Base-by-base conservation (phyloP, 2,329 filamentous ascomycete genomes). In the Fusarium longipes region DNA sequence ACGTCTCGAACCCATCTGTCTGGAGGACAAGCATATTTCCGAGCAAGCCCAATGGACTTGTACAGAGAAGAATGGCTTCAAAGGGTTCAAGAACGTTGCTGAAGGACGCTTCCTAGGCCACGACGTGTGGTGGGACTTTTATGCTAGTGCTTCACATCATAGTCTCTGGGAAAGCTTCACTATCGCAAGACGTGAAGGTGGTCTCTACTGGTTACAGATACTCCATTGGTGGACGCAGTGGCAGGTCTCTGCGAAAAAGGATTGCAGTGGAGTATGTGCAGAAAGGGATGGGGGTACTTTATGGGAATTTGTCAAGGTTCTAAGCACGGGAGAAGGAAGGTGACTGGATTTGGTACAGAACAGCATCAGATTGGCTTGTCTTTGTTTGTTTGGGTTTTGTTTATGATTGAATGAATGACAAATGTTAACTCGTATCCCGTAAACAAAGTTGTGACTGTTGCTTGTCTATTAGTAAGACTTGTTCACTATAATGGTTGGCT, bases 171-270 rank as follows among this genome's bases (percentile, higher is more conserved):
- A 55, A 12, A 39, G 32, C 27, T 55, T 55, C 14, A 55, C 52
- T 11, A 55, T 55, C 15, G 52, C 43, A 0, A 33, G 52, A n/a
- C 33, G 52, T 4, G 43, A 38, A 17, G 24, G 44, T 1, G 52
- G 44, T 22, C 43, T 55, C 12, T 55, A 55, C 11, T 55, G 52
- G 52, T 7, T 55, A 2, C 43, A 49, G 20, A 55, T 55, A 9
- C 20, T 55, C 5, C 52, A 55, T 20, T 55, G 52, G 52, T 55
- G 52, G 52, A 49, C 52, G 17, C 52, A 55, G 25, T 55, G 52
- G 52, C 52, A 55, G 20, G 52, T 55, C 25, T 39, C 52, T 25
- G 43, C 20, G 17, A 32, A 32, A 5, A 18, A 55, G 9, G 43
- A 55, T 10, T 43, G 43, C 1, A 49, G 17, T n/a, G 52, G 52